Conservation (phyloP, 306 rosid genomes). For the Betula pendula region DNA sequence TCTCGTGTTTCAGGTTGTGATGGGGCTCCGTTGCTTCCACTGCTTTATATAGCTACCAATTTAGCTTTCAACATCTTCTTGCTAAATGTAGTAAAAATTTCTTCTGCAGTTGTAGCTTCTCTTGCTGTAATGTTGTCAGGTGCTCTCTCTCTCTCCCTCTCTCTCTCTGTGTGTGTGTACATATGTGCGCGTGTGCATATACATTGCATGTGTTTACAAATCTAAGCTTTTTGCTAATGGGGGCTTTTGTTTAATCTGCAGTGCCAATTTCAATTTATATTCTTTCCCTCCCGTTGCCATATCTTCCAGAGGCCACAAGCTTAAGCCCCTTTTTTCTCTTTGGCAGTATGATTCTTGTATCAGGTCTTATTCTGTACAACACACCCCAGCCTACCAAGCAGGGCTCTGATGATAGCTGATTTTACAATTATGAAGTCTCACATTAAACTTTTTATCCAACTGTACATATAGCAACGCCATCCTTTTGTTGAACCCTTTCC, state of each 20-base stretch:
- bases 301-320: constrained; percentile 57
- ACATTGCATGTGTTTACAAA: background rate
- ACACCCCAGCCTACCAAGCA: constrained; percentile 45
- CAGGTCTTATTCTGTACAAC: constrained; percentile 70
- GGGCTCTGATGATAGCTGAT: constrained; percentile 32
- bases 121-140: constrained; percentile 85
- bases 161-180: background rate
- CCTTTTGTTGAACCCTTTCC: background rate
- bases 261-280: constrained; percentile 77
- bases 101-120: constrained; percentile 82
- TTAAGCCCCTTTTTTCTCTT: constrained; percentile 75
- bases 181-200: background rate
- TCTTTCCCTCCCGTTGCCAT: constrained; percentile 85
- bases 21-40: constrained; percentile 89
- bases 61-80: constrained; percentile 74
- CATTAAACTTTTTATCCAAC: background rate
- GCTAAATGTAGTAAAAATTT: constrained; percentile 67
- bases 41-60: constrained; percentile 68
- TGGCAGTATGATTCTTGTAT: constrained; percentile 69
- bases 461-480: background rate
- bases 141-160: constrained; percentile 29
- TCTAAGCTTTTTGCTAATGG: constrained; percentile 18
- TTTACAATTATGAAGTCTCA: background rate
- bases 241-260: constrained; percentile 44
- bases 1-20: constrained; percentile 55